Evolutionary conservation across 2,329 filamentous ascomycete genomes (phyloP).

Genomic region (Corynespora cassiicola): DNA sequence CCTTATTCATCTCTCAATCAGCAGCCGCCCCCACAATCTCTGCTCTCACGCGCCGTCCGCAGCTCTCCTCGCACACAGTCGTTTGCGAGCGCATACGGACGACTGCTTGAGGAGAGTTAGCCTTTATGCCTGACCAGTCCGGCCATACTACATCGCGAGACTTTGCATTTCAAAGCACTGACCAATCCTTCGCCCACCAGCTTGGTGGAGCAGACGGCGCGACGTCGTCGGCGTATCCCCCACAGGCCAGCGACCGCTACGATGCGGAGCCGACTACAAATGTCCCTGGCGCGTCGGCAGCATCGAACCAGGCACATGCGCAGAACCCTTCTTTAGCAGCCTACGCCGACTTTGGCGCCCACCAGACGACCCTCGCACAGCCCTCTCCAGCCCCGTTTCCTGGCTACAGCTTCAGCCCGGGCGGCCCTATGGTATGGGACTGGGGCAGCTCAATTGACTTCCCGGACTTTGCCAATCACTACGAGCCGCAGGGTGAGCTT

Average conservation of each 20-base stretch:
- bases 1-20: constrained; percentile 33
- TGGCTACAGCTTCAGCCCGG: constrained; percentile 28
- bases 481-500: constrained; percentile 56
- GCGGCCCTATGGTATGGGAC: constrained; percentile 42
- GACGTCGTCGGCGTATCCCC: constrained; percentile 22
- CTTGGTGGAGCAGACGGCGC: constrained; percentile 19
- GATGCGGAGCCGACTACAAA: constrained; percentile 33
- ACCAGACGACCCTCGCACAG: constrained; percentile 23
- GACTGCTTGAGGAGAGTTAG: constrained; percentile 17
- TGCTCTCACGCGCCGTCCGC: constrained; percentile 8
- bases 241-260: constrained; percentile 28
- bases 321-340: constrained; percentile 25
- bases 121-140: constrained; percentile 37
- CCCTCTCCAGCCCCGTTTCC: constrained; percentile 20
- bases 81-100: constrained; percentile 20
- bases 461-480: constrained; percentile 40
- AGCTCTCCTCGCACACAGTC: constrained; percentile 10
- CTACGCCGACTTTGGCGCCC: constrained; percentile 24
- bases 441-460: constrained; percentile 46
- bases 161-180: constrained; percentile 41
- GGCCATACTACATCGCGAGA: constrained; percentile 28
- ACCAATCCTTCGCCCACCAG: constrained; percentile 32
- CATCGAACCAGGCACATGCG: constrained; percentile 17
- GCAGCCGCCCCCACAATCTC: constrained; percentile 15
- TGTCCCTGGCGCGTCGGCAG: constrained; percentile 20